Evolutionary conservation across 768 basidiomycete genomes (phyloP), one percentile per base, ranked within the genome.

Genomic region (Cubamyces sp.): DNA sequence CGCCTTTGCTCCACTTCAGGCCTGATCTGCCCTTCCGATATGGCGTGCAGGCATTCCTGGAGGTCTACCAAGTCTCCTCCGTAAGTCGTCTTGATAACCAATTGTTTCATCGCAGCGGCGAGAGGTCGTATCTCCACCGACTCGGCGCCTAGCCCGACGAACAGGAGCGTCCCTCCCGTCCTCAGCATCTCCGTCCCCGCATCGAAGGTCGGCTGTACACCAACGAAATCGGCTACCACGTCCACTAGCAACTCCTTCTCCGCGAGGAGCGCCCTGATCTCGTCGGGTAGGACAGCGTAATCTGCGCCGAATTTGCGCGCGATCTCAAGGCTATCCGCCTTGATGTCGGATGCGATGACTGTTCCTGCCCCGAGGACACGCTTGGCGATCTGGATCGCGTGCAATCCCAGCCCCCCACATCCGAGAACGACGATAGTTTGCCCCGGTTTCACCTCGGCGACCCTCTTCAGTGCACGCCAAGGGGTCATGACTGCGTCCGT

Each of bases 351-450:
- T 3, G 64, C 69, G 37, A 70, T 37, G 49, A 69, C 64, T 34
- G 28, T 30, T 3, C 40, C 41, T 19, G 57, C 69, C 18, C 68
- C 64, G 3, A 67, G 48, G 26, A 59, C 62, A 40, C 47, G 39
- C 61, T 67, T 70, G 37, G 68, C 68, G 25, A 70, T 66, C 46
- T 43, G 61, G 51, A 69, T 51, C n/a, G 68, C 19, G 57, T 74
- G 41, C 74, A 78, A 48, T 68, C 76, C 59, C 66, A 74, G 50
- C 49, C 73, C 56, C 45, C 74, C 58, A 66, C 73, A 30, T 64
- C 68, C 61, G 72, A 79, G 30, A 75, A 78, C 43, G 74, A 80
- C 34, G 78, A 82, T 52, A 8, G 66, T 66, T 12, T 69, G 62
- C 23, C 55, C 64, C 15, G 61, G 60, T 26, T 55, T 54, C 19